These are phyloP conservation scores for Salvia sclarea DNA, from an alignment of 305 asterid species.

Conservation along the genomic window DNA sequence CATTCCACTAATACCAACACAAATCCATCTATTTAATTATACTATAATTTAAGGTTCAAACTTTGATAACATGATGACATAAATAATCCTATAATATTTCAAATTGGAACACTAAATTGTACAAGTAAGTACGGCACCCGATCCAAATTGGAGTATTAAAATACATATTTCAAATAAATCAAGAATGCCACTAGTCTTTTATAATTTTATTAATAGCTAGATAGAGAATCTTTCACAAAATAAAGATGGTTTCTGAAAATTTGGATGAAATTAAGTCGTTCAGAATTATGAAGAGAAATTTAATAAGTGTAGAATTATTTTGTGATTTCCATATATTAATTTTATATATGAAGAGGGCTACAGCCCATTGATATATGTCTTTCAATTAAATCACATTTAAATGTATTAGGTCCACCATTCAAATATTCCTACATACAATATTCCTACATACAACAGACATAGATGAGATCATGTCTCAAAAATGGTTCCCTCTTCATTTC, in stretches of 20 bases:
- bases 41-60: neutral
- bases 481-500: conserved; percentile 33
- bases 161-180: no score
- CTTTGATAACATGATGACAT: neutral
- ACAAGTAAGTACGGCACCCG: no score
- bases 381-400: neutral
- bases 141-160: no score
- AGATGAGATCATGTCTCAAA: neutral
- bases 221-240: no score
- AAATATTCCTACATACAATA: neutral
- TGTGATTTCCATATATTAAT: no score
- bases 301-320: no score
- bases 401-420: neutral
- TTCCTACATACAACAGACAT: neutral
- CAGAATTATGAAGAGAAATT: no score
- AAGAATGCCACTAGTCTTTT: no score
- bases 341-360: neutral
- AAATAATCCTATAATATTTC: neutral
- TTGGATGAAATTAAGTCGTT: no score
- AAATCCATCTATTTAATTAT: neutral
- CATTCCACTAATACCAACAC: conserved; percentile 3
- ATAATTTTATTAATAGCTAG: no score
- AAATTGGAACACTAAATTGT: no score
- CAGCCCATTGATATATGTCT: neutral
- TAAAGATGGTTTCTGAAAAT: no score